These are phyloP conservation scores for Barnettozyma californica DNA, from an alignment of 805 yeast genomes.

Conservation along the genomic window DNA sequence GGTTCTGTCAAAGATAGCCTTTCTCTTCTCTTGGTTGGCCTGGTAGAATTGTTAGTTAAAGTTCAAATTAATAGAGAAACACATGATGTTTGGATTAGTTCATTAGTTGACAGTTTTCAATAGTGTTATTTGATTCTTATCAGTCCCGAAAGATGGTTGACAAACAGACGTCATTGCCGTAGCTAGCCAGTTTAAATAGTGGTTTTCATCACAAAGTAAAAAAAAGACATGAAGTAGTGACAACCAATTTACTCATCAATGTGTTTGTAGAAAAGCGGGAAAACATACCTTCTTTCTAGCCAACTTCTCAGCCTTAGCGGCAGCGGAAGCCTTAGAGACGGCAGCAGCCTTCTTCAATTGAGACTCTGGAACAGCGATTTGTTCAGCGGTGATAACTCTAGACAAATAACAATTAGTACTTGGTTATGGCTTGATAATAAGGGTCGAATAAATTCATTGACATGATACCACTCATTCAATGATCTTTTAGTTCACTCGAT, in stretches of 20 bases:
- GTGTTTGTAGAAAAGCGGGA: background rate
- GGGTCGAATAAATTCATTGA: constrained; percentile 22
- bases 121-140: constrained; percentile 21
- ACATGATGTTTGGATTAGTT: background rate
- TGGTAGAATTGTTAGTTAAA: constrained; percentile 19
- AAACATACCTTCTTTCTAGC: constrained; percentile 76
- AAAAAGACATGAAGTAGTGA: background rate
- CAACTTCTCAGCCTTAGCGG: constrained; percentile 74
- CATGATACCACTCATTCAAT: constrained; percentile 29
- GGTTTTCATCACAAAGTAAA: constrained; percentile 43
- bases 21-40: constrained; percentile 53
- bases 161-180: constrained; percentile 63
- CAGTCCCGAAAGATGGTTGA: constrained; percentile 82
- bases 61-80: background rate
- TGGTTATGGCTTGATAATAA: background rate
- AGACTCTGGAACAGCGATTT: constrained; percentile 69
- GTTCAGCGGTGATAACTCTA: constrained; percentile 31
- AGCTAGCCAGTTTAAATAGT: constrained; percentile 55
- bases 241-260: background rate
- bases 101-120: background rate
- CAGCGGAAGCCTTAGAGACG: constrained; percentile 69
- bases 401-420: constrained; percentile 2
- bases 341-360: constrained; percentile 78
- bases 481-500: constrained; percentile 3
- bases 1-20: constrained; percentile 85